Conservation (phyloP, 805 yeast species). For the Metschnikowia chrysomelidarum region DNA sequence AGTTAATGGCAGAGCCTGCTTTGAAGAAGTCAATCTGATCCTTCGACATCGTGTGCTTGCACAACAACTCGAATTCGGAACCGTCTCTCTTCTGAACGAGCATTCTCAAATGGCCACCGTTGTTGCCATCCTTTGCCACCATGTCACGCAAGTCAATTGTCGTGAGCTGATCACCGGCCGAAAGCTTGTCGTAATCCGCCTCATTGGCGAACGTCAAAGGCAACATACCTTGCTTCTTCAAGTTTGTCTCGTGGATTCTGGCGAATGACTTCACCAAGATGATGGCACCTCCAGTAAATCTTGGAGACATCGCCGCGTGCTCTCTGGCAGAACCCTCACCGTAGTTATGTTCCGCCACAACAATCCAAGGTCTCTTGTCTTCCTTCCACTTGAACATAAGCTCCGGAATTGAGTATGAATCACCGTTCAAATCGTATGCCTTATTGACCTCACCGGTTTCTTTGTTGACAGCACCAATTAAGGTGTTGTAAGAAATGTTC, state of each 20-base stretch:
- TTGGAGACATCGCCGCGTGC: conserved; percentile 95
- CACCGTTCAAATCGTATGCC: conserved; percentile 84
- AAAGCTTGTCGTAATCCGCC: conserved; percentile 77
- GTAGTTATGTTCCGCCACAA: conserved; percentile 95
- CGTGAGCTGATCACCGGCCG: conserved; percentile 59
- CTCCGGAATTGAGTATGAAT: conserved; percentile 82
- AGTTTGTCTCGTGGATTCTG: conserved; percentile 95
- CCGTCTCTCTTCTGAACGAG: conserved; percentile 77
- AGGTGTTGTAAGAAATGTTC: conserved; percentile 90
- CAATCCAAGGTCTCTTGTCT: conserved; percentile 84
- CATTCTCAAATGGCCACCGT: conserved; percentile 76
- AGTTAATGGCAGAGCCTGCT: conserved; percentile 96
- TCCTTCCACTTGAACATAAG: conserved; percentile 94
- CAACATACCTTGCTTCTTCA: conserved; percentile 96
- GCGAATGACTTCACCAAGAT: conserved; percentile 94
- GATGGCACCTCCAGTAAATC: conserved; percentile 88
- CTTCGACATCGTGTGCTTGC: conserved; percentile 94
- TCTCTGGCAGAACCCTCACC: conserved; percentile 99
- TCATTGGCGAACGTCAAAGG: conserved; percentile 92
- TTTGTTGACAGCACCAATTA: conserved; percentile 94
- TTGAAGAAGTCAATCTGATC: conserved; percentile 95
- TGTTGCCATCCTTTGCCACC: conserved; percentile 75
- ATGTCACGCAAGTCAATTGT: conserved; percentile 42
- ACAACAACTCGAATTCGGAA: conserved; percentile 58
- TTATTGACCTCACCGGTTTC: conserved; percentile 96